These are phyloP conservation scores for Spergularia azorica DNA, from an alignment of 179 eudicot genomes.

Conservation along the genomic window DNA sequence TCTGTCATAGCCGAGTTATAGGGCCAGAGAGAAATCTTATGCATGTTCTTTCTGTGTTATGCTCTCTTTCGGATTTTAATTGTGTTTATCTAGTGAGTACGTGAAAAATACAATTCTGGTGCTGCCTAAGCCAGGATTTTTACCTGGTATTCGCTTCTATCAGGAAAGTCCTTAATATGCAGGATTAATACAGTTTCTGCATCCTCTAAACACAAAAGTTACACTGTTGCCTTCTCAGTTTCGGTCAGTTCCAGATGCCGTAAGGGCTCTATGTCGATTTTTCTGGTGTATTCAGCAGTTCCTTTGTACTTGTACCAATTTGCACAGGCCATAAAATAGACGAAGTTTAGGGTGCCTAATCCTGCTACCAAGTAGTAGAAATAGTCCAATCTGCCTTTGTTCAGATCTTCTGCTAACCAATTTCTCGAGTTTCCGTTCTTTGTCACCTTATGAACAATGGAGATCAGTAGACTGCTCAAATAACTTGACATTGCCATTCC, in stretches of 20 bases:
- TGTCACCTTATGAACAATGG: slow-evolving; percentile 39
- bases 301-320: slow-evolving; percentile 53
- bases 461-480: slow-evolving; percentile 43
- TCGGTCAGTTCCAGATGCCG: slow-evolving; percentile 12
- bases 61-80: no score
- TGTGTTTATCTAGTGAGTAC: no score
- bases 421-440: slow-evolving; percentile 28
- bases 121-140: no score
- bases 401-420: slow-evolving; percentile 62
- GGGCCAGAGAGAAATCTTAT: no score
- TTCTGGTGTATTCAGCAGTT: slow-evolving; percentile 10
- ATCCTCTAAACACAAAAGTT: not conserved
- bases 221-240: slow-evolving; percentile 15
- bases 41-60: no score
- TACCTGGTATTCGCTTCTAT: no score
- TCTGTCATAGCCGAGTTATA: no score
- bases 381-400: slow-evolving; percentile 57
- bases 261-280: slow-evolving; percentile 13
- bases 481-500: slow-evolving; percentile 52
- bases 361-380: slow-evolving; percentile 49
- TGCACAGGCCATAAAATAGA: slow-evolving; percentile 41
- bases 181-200: not conserved
- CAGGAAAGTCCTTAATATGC: no score
- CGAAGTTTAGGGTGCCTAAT: slow-evolving; percentile 39
- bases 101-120: no score